Base-by-base conservation (phyloP, 495 filamentous ascomycete species). In the Pseudevernia furfuracea region DNA sequence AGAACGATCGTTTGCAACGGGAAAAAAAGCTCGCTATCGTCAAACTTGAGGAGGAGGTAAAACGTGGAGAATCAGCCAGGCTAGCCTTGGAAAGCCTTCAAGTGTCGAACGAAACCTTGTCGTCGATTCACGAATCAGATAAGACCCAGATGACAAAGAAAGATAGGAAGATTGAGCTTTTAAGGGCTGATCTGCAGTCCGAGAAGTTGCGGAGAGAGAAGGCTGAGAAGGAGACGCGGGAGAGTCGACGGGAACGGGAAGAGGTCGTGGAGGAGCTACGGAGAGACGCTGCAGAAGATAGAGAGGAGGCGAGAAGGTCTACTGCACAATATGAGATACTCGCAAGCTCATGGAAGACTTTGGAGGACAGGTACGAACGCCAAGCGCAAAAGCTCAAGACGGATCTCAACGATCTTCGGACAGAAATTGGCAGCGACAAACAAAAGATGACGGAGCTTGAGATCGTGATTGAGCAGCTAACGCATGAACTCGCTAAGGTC, bases 1-100 rank as follows among this genome's bases (percentile, higher is more conserved):
- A 97, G 68, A 94, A 93, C 69, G 92, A 96, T 59, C 84, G 87
- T 36, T 77, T 95, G 55, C 90, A 86, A 64, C 85, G 92, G 48
- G 92, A 96, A 66, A 82, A 91, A 60, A 82, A 86, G 63, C 79
- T 92, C 30, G 87, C 92, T 71, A 83, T 82, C 38, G 79, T 88
- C 11, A 66, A 68, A 46, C 46, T 69, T 28, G 74, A 77, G 58
- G 77, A 78, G 59, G 72, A 77, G 63, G 67, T 75, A 14, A 71
- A 73, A 23, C 82, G 84, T 23, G 81, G 87, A 38, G 89, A 93
- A 61, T 91, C 92, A 61, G 84, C 86, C 17, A 84, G 85, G 63
- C 84, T 88, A 57, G 83, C 83, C 43, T 86, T 89, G 46, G 89
- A 88, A 63, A 79, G 88, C 41, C 80, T 91, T 56, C 85, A 89